Evolutionary conservation across 2,329 filamentous ascomycete genomes (phyloP).

Genomic region (Alternaria arborescens): DNA sequence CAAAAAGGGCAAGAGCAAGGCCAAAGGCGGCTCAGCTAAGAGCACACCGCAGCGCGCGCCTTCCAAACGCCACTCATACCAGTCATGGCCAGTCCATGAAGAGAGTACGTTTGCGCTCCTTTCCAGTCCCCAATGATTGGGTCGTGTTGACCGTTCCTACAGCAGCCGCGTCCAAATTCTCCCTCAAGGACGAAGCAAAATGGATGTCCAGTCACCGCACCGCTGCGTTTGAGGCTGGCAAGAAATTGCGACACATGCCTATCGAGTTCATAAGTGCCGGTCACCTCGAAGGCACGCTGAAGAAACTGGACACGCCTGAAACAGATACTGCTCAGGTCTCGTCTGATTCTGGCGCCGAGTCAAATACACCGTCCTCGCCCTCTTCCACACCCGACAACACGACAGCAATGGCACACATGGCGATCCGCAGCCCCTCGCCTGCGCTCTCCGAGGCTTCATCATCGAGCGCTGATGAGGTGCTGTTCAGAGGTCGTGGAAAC

Average conservation of each 20-base stretch:
- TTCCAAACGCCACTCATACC: conserved; percentile 21
- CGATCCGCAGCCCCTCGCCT: conserved; percentile 51
- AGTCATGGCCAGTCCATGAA: conserved; percentile 23
- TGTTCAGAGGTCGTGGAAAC: conserved; percentile 45
- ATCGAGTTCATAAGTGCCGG: conserved; percentile 70
- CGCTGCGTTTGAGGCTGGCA: conserved; percentile 56
- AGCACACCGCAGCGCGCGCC: conserved; percentile 30
- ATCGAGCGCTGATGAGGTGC: conserved; percentile 68
- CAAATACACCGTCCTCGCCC: conserved; percentile 23
- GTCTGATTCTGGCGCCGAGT: conserved; percentile 20
- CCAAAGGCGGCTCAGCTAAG: conserved; percentile 31
- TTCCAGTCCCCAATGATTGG: conserved; percentile 15
- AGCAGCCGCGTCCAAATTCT: conserved; percentile 44
- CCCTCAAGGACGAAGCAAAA: conserved; percentile 66
- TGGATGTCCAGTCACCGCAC: conserved; percentile 63
- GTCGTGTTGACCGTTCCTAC: conserved; percentile 29
- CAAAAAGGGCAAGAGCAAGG: conserved; percentile 42
- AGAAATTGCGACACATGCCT: conserved; percentile 63
- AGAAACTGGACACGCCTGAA: conserved; percentile 35
- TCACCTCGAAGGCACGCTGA: conserved; percentile 47
- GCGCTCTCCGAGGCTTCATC: conserved; percentile 33
- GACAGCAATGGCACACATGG: conserved; percentile 43
- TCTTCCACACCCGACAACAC: conserved; percentile 30
- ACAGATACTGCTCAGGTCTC: conserved; percentile 11
- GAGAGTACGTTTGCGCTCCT: conserved; percentile 30